Evolutionary conservation across 805 yeast species (phyloP), one percentile per base, ranked within the genome.

Genomic region (Barnettozyma sucrosica): DNA sequence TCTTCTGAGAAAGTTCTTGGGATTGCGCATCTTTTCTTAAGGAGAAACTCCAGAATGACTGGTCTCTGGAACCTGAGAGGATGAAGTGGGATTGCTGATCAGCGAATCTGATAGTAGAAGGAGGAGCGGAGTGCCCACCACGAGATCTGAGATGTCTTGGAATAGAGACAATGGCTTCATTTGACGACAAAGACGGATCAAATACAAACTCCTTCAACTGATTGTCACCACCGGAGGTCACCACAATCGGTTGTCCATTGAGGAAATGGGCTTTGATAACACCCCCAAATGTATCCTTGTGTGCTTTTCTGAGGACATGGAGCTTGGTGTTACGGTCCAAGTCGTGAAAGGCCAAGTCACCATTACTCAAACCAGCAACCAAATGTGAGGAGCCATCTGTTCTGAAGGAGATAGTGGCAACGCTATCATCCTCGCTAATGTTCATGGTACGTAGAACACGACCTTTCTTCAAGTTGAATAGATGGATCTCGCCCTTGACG

Each of bases 101-200:
- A 5, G 95, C 87, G 66, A 93, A 93, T 21, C 71, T 69, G 36
- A 93, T 79, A 5, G 79, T 62, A 0, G 84, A 74, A 3, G 98
- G 95, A 3, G 99, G 96, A 26, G 86, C 84, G 4, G 96, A 80
- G 64, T 93, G 99, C n/a, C 99, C 99, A 58, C 97, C 98, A 62
- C 99, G 79, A 1, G 95, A 85, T 64, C 99, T 80, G 58, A 95
- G 72, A 51, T 83, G 80, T 61, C 99, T 82, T 38, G 99, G 98
- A 1, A 97, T 96, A 11, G 89, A 79, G 5, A 86, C 83, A 28
- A 88, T 80, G 2, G 83, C 71, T 0, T 77, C 57, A 33, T 64
- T 63, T 4, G 41, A 28, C 0, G 90, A 80, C 44, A 90, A 69
- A 2, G 93, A 79, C 2, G 97, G 97, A 66, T 93, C 99, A 66